Evolutionary conservation across 495 filamentous ascomycete genomes (phyloP).

Genomic region (Hypoxylon subgilvum): DNA sequence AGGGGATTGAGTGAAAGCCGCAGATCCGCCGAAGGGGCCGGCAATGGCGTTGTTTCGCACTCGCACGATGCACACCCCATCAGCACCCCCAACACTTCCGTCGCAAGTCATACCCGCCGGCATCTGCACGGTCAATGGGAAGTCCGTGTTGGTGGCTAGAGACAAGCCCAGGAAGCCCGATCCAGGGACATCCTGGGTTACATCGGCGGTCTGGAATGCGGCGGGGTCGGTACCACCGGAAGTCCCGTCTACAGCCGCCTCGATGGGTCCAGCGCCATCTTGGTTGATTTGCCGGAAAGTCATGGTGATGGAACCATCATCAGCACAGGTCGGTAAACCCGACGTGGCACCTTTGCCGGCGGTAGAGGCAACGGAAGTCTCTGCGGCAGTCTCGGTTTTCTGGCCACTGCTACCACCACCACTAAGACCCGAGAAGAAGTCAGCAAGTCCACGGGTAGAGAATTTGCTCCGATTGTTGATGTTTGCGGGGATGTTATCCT

Average conservation of each 20-base stretch:
- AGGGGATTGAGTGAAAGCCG: conserved; percentile 57
- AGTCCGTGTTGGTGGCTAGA: conserved; percentile 57
- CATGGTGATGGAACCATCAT: conserved; percentile 63
- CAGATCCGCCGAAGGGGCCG: conserved; percentile 66
- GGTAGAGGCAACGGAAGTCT: conserved; percentile 51
- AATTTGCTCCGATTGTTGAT: conserved; percentile 10
- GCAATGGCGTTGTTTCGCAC: conserved; percentile 62
- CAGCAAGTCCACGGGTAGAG: conserved; percentile 15
- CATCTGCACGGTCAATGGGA: conserved; percentile 63
- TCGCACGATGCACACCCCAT: conserved; percentile 64
- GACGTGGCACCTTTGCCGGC: conserved; percentile 48
- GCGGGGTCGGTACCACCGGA: conserved; percentile 60
- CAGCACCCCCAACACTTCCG: conserved; percentile 56
- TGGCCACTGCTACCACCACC: conserved; percentile 39
- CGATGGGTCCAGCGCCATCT: conserved; percentile 58
- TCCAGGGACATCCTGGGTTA: conserved; percentile 65
- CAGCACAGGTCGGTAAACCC: conserved; percentile 60
- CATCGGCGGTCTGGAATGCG: conserved; percentile 61
- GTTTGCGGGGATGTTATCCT: conserved; percentile 41
- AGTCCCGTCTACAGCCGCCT: conserved; percentile 58
- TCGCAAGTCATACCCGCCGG: conserved; percentile 67
- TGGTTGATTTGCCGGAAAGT: conserved; percentile 61
- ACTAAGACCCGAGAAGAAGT: conserved; percentile 28
- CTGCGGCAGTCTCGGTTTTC: conserved; percentile 45
- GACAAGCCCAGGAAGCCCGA: conserved; percentile 57